phyloP scores from a whole-genome alignment of 352 stramenopile species.

The Globisporangium iwayamae region DNA sequence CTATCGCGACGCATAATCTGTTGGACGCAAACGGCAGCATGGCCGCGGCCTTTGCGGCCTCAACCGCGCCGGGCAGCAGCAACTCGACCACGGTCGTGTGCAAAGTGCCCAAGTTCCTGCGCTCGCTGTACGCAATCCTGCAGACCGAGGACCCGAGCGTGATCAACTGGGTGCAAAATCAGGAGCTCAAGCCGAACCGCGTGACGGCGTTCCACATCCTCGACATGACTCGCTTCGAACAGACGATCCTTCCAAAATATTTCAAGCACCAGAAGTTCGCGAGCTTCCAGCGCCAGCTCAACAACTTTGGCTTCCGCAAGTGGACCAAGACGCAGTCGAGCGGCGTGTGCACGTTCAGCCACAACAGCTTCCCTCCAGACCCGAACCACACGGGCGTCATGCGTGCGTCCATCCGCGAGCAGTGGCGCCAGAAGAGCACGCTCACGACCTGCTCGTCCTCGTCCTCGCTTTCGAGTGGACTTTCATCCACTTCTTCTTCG shows the following conservation, averaged over 20 bases:
- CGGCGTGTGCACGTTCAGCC: constrained; percentile 79
- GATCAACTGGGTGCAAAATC: constrained; percentile 72
- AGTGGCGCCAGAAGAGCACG: constrained; percentile 69
- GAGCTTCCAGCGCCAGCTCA: constrained; percentile 90
- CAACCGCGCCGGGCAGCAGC: constrained; percentile 8
- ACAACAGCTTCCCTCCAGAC: constrained; percentile 78
- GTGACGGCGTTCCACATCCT: constrained; percentile 80
- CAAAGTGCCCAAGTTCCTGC: constrained; percentile 83
- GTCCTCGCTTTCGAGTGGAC: constrained; percentile 8
- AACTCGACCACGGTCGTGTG: constrained; percentile 21
- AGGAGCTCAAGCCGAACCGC: constrained; percentile 57
- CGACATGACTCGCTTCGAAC: constrained; percentile 75
- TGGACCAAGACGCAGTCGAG: constrained; percentile 80
- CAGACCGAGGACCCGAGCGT: constrained; percentile 66
- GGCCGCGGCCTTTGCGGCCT: constrained; percentile 14
- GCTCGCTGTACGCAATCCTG: constrained; percentile 77
- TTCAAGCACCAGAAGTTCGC: constrained; percentile 93
- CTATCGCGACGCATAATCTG: not conserved
- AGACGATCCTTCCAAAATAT: constrained; percentile 88
- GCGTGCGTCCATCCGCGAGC: constrained; percentile 53
- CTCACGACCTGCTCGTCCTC: constrained; percentile 15
- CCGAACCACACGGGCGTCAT: constrained; percentile 29
- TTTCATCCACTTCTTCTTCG: not conserved
- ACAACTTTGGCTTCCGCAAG: constrained; percentile 92
- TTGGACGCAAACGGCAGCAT: constrained; percentile 18